Evolutionary conservation across 352 stramenopile genomes (phyloP).

Genomic region (Pythium biforme): DNA sequence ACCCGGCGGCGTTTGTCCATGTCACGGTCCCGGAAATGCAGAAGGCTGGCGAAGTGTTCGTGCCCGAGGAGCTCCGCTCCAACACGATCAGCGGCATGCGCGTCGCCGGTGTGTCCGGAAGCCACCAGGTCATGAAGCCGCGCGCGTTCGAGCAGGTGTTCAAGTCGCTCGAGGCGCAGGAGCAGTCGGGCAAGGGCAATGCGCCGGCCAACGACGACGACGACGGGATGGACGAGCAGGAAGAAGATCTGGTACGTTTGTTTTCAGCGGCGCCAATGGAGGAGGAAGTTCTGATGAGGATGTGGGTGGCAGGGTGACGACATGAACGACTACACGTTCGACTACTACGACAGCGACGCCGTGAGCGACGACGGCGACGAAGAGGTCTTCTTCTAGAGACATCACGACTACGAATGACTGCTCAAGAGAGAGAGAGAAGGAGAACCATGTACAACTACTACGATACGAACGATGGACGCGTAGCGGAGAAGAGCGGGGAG

Average conservation of each 20-base stretch:
- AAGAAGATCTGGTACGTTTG: slow-evolving; percentile 48
- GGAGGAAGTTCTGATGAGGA: not conserved
- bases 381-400: slow-evolving; percentile 68
- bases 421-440: not conserved
- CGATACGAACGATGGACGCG: not conserved
- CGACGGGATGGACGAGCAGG: slow-evolving; percentile 56
- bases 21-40: slow-evolving; percentile 57
- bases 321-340: slow-evolving; percentile 82
- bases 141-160: slow-evolving; percentile 69
- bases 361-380: slow-evolving; percentile 68
- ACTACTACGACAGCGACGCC: slow-evolving; percentile 77
- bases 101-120: slow-evolving; percentile 19
- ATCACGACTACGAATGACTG: not conserved
- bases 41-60: slow-evolving; percentile 58
- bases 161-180: slow-evolving; percentile 65
- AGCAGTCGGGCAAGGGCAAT: slow-evolving; percentile 62
- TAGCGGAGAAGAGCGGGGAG: not conserved
- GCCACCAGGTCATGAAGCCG: slow-evolving; percentile 57
- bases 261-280: not conserved
- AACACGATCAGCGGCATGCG: slow-evolving; percentile 54
- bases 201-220: slow-evolving; percentile 45
- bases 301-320: slow-evolving; percentile 41
- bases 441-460: slow-evolving; percentile 9
- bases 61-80: slow-evolving; percentile 57
- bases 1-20: slow-evolving; percentile 55